Percentiles rank a stretch among this genome's conserved stretches.
These are phyloP conservation scores for Leccinum pellstonianum DNA, from an alignment of 768 basidiomycete genomes.

Conservation along the genomic window DNA sequence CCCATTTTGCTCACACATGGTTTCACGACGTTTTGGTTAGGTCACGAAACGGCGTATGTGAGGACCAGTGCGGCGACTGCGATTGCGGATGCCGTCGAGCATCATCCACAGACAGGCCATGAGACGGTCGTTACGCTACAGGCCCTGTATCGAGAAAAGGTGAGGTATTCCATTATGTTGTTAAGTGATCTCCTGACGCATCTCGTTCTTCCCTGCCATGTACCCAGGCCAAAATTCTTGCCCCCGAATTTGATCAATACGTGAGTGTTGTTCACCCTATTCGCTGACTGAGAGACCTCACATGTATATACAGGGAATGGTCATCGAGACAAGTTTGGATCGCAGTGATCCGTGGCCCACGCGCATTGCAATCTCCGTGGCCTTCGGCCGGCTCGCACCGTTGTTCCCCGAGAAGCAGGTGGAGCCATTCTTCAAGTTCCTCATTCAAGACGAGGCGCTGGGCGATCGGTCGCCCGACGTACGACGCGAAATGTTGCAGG, in stretches of 20 bases:
- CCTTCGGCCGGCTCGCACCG: conserved; percentile 68
- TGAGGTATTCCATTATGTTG: conserved; percentile 17
- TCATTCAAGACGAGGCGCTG: conserved; percentile 82
- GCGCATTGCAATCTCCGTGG: conserved; percentile 67
- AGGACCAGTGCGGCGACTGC: conserved; percentile 69
- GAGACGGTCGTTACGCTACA: conserved; percentile 54
- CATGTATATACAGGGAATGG: conserved; percentile 69
- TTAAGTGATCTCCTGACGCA: neutral
- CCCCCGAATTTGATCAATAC: conserved; percentile 92
- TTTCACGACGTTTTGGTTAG: conserved; percentile 36
- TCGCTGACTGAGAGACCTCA: neutral
- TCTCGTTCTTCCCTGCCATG: neutral
- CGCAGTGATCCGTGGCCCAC: conserved; percentile 86
- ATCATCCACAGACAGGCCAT: conserved; percentile 59
- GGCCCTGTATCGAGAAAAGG: conserved; percentile 83
- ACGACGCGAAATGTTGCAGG: conserved; percentile 82
- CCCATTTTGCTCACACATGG: neutral
- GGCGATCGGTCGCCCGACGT: conserved; percentile 84
- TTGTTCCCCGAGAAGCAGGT: conserved; percentile 62
- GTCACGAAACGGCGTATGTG: conserved; percentile 78
- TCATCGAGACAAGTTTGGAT: conserved; percentile 84
- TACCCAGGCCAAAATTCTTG: conserved; percentile 73
- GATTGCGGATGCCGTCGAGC: conserved; percentile 73
- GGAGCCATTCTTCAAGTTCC: conserved; percentile 74
- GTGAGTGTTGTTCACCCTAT: conserved; percentile 42